Base-by-base conservation (phyloP, 495 filamentous ascomycete genomes). In the Saxophila tyrrhenica region DNA sequence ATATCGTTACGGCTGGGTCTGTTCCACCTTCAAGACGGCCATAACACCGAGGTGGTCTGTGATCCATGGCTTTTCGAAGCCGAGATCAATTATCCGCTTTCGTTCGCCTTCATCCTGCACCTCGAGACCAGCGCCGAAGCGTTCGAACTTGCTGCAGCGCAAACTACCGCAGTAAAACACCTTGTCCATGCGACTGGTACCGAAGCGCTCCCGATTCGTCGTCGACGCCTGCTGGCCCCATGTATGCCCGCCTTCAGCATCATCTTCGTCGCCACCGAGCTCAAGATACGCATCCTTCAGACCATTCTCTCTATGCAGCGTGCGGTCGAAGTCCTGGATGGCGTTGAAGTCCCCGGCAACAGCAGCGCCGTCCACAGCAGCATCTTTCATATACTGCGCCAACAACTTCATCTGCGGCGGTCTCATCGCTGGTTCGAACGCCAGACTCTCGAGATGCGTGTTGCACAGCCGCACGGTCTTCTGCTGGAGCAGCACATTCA, bases 301-400 rank as follows among this genome's bases (percentile, higher is more conserved):
- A 1, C 61, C 64, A 57, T 78, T 73, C 7, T 72, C 70, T 9
- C 42, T 39, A 44, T 72, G 74, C 13, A 78, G 62, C 7, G 68
- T 69, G 39, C 58, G 55, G 61, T 81, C 78, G 67, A 71, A 78
- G 13, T 65, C 64, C 57, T 80, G 65, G 46, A 79, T 77, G 15
- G 79, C 77, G 45, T 82, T 81, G 25, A 79, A 65, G 58, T 81
- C 77, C 0, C 78, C 79, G 0, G 70, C 56, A 56, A 71, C 22
- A 56, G 76, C 42, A 2, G 67, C 71, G 1, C 55, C 71, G 25
- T 65, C 44, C 0, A 65, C 65, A 11, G 23, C 46, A 0, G 43
- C 35, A 5, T 57, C 64, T 1, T 63, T 67, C 61, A 81, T 66
- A 43, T 69, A 67, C 54, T 57, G 20, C 0, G 70, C 70, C 8